Base-by-base conservation (phyloP, 805 yeast species). In the Candida alai region DNA sequence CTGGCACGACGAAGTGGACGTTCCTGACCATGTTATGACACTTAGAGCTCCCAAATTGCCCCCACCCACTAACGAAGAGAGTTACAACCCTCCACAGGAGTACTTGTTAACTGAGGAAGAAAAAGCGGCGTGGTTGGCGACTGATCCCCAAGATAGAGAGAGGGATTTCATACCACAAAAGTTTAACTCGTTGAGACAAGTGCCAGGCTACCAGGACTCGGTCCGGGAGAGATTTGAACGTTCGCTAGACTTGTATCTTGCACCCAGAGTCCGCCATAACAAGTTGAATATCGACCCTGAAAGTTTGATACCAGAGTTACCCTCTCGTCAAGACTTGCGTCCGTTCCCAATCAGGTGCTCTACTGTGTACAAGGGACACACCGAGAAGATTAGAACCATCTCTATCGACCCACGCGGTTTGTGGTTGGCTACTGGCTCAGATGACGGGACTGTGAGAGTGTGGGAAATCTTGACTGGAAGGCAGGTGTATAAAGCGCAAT, bases 391-490 rank as follows among this genome's bases (percentile, higher is more conserved):
- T 32, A 80, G 98, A 58, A 71, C 90, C 2, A 53, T 93, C 19
- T 76, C 89, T 6, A 74, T 90, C 30, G 95, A 90, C 55, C 95
- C 96, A 32, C 70, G 79, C 20, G 98, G 98, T 4, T 70, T 83
- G 48, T 93, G 96, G 93, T 68, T 93, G 37, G 98, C 98, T 14
- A 93, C 98, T 3, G 98, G 97, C 39, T 84, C 95, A 12, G 97
- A 93, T 56, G 98, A 93, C 56, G 97, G 97, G 36, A 75, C 89
- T 12, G 89, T 93, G 5, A 75, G 96, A 48, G 73, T 93, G n/a
- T 93, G 98, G 97, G 98, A 93, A 65, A 80, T 88, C 13, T 65
- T 88, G 40, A 86, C 97, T 4, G 98, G 98, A 30, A 80, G 98
- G 62, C 94, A 90, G 67, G 85, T 90, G 33, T 85, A 76, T 71